Conservation (phyloP, 768 basidiomycete species). For the Psilocybe tampanensis region DNA sequence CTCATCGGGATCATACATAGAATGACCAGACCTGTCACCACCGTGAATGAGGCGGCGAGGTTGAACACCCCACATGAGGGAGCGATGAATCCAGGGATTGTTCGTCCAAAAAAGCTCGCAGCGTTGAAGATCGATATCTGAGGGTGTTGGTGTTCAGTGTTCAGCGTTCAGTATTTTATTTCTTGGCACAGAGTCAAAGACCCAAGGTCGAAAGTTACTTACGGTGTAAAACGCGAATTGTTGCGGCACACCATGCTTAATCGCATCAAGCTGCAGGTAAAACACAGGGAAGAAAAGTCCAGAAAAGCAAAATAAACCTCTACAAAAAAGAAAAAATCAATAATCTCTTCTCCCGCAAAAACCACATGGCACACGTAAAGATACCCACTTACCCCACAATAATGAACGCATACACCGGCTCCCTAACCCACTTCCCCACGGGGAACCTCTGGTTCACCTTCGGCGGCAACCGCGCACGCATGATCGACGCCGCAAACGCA, state of each 20-base stretch:
- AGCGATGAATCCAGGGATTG: constrained; percentile 47
- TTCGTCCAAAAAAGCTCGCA: constrained; percentile 51
- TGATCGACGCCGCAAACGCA: constrained; percentile 33
- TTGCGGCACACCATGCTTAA: constrained; percentile 40
- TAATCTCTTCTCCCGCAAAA: not conserved
- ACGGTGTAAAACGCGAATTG: constrained; percentile 54
- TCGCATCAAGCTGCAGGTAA: constrained; percentile 52
- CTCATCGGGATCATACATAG: constrained; percentile 43
- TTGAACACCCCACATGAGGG: constrained; percentile 45
- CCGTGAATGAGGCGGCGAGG: constrained; percentile 36
- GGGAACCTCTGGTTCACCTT: constrained; percentile 24
- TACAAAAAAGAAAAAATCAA: constrained; percentile 8
- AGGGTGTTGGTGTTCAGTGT: too few relatives aligned
- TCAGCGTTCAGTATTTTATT: too few relatives aligned
- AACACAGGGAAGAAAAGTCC: constrained; percentile 50
- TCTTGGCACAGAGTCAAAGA: too few relatives aligned
- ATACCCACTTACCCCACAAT: constrained; percentile 12
- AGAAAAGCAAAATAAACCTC: constrained; percentile 30
- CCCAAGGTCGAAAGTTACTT: constrained; percentile 13
- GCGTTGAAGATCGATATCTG: constrained; percentile 59
- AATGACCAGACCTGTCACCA: constrained; percentile 36
- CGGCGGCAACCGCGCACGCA: constrained; percentile 38
- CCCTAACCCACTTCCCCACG: constrained; percentile 28
- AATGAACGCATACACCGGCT: constrained; percentile 28
- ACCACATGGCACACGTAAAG: not conserved